Evolutionary conservation across 225 moss, liverwort and hornwort genomes (phyloP).

Genomic region (Sphagnum tenellum): DNA sequence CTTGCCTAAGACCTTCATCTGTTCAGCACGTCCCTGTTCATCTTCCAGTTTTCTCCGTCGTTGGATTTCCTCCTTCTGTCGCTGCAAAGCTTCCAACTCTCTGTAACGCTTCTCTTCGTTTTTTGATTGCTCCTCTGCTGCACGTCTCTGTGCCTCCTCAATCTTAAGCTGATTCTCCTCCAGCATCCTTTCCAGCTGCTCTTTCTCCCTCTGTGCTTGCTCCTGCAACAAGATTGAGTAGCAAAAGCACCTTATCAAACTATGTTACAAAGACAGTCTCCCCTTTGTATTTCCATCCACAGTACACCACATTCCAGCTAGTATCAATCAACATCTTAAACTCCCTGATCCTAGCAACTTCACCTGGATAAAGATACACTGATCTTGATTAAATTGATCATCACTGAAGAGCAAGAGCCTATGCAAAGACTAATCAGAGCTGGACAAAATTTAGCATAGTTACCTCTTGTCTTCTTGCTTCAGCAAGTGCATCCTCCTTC

Average conservation of each 20-base stretch:
- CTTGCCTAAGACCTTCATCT: constrained; percentile 97
- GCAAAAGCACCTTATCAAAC: no score
- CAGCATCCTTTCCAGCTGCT: constrained; percentile 87
- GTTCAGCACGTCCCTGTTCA: constrained; percentile 79
- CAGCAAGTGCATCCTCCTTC: constrained; percentile 68
- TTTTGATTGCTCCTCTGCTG: constrained; percentile 88
- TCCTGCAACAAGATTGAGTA: constrained; percentile 32
- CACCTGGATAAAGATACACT: no score
- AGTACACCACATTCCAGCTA: no score
- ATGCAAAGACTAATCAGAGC: no score
- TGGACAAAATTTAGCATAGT: no score
- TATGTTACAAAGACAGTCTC: no score
- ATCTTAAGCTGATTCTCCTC: constrained; percentile 87
- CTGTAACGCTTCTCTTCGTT: constrained; percentile 97
- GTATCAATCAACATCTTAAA: no score
- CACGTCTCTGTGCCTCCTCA: constrained; percentile 86
- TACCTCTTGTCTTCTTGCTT: constrained; percentile 63
- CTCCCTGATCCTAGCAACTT: no score
- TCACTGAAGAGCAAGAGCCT: no score
- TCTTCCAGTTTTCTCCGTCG: constrained; percentile 82
- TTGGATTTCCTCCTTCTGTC: constrained; percentile 72
- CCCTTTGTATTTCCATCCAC: no score
- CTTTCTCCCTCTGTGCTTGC: constrained; percentile 69
- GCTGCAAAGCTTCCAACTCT: constrained; percentile 89
- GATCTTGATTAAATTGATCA: no score